Evolutionary conservation across 176 grass and related monocot genomes (phyloP), one percentile per base, ranked within the genome.

Genomic region (Lolium perenne): DNA sequence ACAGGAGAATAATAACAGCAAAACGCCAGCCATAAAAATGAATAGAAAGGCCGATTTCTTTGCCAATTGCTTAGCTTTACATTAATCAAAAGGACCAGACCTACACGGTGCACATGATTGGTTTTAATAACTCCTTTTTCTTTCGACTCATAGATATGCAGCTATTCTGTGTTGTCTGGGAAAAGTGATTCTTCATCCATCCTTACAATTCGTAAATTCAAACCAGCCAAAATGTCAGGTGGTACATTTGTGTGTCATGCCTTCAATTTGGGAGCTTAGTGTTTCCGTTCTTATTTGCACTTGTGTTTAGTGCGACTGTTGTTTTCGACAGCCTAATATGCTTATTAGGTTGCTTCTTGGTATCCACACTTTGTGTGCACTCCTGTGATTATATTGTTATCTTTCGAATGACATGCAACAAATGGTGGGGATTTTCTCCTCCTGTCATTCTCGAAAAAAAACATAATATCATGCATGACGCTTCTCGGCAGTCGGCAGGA

Each of bases 1-100:
- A 82, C 71, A 79, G 75, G 16, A 72, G 23, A 59, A 54, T 18
- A 50, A 20, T n/a, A 62, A 89, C 8, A 46, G 67, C 82, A 66
- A 75, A 49, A 89, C 50, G 48, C 25, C 10, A 85, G 38, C 82
- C 21, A 80, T 1, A 54, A 59, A 35, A 35, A 65, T 14, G 38
- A 71, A 57, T 35, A 85, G 7, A 21, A 20, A 21, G 25, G 47
- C 4, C n/a, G 58, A 21, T 29, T 29, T 29, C 29, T 29, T 29
- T 29, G 29, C 5, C 7, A 74, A 67, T 17, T 47, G 72, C 54
- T 82, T 86, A 47, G 17, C 60, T 29, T 29, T 86, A 40, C 58
- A 60, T 58, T 77, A 54, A 86, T 62, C 62, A 71, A 29, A 86
- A 61, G 78, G 54, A 77, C 17, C 41, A 49, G n/a, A 63, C 60